These are phyloP conservation scores for Colletotrichum tabaci DNA, from an alignment of 2,329 filamentous ascomycete species.

Conservation along the genomic window DNA sequence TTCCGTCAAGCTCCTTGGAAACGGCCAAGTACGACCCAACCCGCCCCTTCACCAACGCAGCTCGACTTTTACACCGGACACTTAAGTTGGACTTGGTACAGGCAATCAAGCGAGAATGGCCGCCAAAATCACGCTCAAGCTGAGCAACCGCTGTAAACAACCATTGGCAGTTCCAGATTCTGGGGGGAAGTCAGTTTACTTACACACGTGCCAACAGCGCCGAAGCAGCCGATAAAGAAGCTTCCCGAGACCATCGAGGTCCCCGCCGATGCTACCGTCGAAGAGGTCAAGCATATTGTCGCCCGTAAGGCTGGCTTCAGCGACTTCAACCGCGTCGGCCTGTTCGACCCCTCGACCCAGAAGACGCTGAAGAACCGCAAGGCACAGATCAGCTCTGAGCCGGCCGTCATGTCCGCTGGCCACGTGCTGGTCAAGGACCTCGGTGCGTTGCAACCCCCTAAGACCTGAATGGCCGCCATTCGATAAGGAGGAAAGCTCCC, in stretches of 20 bases:
- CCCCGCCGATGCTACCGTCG: constrained; percentile 67
- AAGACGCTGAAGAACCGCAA: constrained; percentile 76
- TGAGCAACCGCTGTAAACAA: constrained; percentile 58
- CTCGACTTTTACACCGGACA: constrained; percentile 9
- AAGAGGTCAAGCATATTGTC: constrained; percentile 71
- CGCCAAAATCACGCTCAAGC: constrained; percentile 56
- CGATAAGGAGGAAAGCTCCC: background rate
- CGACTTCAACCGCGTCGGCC: constrained; percentile 74
- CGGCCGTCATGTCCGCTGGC: constrained; percentile 62
- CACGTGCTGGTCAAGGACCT: constrained; percentile 93
- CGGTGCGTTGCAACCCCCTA: constrained; percentile 67
- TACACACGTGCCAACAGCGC: constrained; percentile 51
- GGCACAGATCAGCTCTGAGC: constrained; percentile 65
- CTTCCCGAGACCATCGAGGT: constrained; percentile 68
- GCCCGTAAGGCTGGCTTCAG: constrained; percentile 65
- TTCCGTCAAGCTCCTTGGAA: constrained; percentile 18
- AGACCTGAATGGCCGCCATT: too few relatives aligned
- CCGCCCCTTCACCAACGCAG: constrained; percentile 10
- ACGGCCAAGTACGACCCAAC: constrained; percentile 7
- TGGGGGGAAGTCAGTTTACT: constrained; percentile 4
- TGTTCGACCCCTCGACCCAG: constrained; percentile 73
- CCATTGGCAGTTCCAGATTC: background rate
- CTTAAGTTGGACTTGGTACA: background rate
- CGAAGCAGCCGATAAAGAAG: constrained; percentile 67
- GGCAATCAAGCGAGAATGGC: constrained; percentile 45